These are phyloP conservation scores for Rosa persica DNA, from an alignment of 306 rosid species.

Conservation along the genomic window DNA sequence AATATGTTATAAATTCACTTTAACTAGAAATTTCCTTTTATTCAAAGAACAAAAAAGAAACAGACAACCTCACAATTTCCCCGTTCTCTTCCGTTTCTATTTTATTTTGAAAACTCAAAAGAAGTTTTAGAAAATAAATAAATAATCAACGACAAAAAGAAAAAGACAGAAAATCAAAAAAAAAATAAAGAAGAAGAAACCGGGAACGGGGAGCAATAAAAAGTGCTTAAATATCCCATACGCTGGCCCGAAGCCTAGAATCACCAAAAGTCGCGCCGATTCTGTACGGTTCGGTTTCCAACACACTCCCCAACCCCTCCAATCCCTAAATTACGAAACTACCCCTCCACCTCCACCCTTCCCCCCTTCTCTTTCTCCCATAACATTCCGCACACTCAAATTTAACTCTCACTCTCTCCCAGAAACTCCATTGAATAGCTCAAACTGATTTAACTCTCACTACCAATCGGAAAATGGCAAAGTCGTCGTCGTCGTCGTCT, in stretches of 20 bases:
- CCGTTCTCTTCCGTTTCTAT: neutral
- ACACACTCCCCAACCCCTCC: slow-evolving; percentile 4
- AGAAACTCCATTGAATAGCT: too few relatives aligned
- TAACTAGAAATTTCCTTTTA: too few relatives aligned
- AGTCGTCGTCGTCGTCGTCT: slow-evolving; percentile 36
- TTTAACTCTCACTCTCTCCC: neutral
- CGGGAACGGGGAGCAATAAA: neutral
- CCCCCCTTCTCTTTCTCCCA: slow-evolving; percentile 11
- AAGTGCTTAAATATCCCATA: slow-evolving; percentile 2
- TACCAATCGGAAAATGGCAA: slow-evolving; percentile 50
- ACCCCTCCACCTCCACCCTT: slow-evolving; percentile 2
- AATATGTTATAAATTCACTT: too few relatives aligned
- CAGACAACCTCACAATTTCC: neutral
- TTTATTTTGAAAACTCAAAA: neutral
- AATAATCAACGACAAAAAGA: neutral
- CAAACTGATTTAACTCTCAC: neutral
- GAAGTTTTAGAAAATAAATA: neutral
- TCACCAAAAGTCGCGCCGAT: slow-evolving; percentile 46
- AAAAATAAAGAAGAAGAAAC: neutral
- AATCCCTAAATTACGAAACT: neutral
- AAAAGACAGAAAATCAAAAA: neutral
- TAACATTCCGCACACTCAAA: slow-evolving; percentile 5
- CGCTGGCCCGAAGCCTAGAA: neutral
- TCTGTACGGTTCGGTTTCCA: slow-evolving; percentile 30
- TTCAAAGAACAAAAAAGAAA: neutral